Conservation (phyloP, 768 basidiomycete genomes). For the Suillus spraguei region DNA sequence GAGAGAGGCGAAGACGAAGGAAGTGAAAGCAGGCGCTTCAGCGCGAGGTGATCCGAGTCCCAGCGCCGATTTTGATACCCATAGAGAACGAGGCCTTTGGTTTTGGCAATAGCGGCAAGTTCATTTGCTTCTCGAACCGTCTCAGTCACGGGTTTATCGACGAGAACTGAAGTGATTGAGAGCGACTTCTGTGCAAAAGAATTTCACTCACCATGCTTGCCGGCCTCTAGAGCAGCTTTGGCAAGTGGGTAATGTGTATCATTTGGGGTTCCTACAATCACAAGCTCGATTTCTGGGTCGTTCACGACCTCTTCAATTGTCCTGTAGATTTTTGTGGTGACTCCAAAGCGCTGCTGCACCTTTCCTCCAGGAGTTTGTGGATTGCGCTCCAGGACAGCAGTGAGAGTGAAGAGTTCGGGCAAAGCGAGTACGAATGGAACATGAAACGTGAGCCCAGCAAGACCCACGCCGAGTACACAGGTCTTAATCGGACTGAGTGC, state of each 20-base stretch:
- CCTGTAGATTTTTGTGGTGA: slow-evolving; percentile 56
- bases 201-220: slow-evolving; percentile 63
- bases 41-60: slow-evolving; percentile 77
- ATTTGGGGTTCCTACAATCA: slow-evolving; percentile 73
- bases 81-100: slow-evolving; percentile 65
- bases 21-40: slow-evolving; percentile 58
- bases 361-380: slow-evolving; percentile 62
- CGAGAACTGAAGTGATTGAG: slow-evolving; percentile 51
- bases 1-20: slow-evolving; percentile 52
- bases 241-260: slow-evolving; percentile 71
- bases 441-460: slow-evolving; percentile 80
- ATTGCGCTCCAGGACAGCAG: slow-evolving; percentile 76
- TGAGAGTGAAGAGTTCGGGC: slow-evolving; percentile 67
- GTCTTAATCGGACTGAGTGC: slow-evolving; percentile 55
- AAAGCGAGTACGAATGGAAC: slow-evolving; percentile 76
- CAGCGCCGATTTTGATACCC: slow-evolving; percentile 77
- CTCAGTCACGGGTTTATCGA: slow-evolving; percentile 79
- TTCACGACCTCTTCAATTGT: slow-evolving; percentile 60
- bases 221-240: slow-evolving; percentile 65
- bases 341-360: slow-evolving; percentile 65
- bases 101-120: slow-evolving; percentile 58
- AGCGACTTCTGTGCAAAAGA: neutral
- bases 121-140: slow-evolving; percentile 59
- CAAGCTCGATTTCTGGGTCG: slow-evolving; percentile 66
- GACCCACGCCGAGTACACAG: slow-evolving; percentile 77